Percentiles rank a stretch among this genome's conserved stretches.
Conservation (phyloP, 2,329 filamentous ascomycete genomes). For the Pyricularia sp. region DNA sequence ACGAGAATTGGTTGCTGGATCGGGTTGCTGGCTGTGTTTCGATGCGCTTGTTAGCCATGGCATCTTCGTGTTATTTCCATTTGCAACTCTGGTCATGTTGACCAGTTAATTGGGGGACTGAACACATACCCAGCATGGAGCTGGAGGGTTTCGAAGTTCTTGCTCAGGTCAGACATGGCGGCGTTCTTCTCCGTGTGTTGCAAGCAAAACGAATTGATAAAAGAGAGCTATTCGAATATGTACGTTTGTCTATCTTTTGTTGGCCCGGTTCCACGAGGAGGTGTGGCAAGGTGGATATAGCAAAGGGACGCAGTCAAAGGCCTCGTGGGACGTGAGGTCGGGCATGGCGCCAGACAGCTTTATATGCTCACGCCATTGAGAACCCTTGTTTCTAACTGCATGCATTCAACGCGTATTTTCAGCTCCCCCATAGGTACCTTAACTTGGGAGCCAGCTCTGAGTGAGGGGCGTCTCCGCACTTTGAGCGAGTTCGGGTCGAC, state of each 20-base stretch:
- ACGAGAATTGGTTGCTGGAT: conserved; percentile 73
- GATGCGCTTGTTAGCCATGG: conserved; percentile 7
- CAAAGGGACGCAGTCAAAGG: background rate
- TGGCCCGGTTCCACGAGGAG: background rate
- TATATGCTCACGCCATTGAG: background rate
- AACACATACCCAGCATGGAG: conserved; percentile 66
- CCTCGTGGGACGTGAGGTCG: background rate
- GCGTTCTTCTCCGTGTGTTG: background rate
- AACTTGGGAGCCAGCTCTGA: background rate
- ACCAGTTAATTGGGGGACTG: background rate
- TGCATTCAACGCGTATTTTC: background rate
- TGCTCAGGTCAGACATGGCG: conserved; percentile 38
- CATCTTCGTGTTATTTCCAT: conserved; percentile 8
- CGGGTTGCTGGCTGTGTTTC: conserved; percentile 59
- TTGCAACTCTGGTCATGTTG: background rate
- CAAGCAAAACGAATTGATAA: background rate
- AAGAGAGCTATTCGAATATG: background rate
- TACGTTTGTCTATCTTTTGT: background rate
- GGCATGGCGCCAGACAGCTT: background rate
- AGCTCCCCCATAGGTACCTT: background rate
- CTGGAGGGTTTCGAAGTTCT: conserved; percentile 76
- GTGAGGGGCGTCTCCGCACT: background rate
- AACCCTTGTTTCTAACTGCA: background rate
- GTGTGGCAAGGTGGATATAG: background rate
- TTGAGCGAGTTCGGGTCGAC: background rate